These are phyloP conservation scores for Beverwykella pulmonaria DNA, from an alignment of 495 filamentous ascomycete species.

Conservation along the genomic window DNA sequence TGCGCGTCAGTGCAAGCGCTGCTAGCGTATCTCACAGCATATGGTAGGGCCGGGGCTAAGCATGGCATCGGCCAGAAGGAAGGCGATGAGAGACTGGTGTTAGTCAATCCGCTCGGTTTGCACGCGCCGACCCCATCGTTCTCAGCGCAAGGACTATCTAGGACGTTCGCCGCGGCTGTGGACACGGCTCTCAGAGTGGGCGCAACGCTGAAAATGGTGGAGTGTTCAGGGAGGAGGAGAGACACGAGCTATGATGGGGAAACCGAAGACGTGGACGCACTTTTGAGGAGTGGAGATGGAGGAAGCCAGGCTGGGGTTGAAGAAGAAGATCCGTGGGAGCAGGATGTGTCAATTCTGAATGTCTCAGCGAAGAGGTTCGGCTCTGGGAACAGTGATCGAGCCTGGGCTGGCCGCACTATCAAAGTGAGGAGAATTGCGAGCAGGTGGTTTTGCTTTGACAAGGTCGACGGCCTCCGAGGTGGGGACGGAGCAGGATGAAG, in stretches of 20 bases:
- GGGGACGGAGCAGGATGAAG: background rate
- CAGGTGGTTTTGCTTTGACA: constrained; percentile 72
- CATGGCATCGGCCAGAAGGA: background rate
- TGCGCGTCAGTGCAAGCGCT: constrained; percentile 74
- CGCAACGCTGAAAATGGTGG: constrained; percentile 39
- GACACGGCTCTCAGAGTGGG: constrained; percentile 56
- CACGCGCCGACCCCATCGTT: constrained; percentile 78
- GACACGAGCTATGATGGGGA: constrained; percentile 25
- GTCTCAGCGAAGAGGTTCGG: constrained; percentile 47
- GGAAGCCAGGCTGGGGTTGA: background rate
- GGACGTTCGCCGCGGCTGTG: constrained; percentile 66
- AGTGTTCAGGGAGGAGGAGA: constrained; percentile 39
- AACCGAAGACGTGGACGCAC: constrained; percentile 16
- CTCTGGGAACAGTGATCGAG: constrained; percentile 52
- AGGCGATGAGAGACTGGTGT: constrained; percentile 52
- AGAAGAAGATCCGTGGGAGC: constrained; percentile 43
- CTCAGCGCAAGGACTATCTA: constrained; percentile 78
- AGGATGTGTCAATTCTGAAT: constrained; percentile 48
- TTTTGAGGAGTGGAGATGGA: constrained; percentile 1
- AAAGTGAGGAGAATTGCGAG: constrained; percentile 63
- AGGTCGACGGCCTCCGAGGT: background rate
- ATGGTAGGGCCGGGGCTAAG: constrained; percentile 34
- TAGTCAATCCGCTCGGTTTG: constrained; percentile 67
- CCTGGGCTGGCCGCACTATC: constrained; percentile 69
- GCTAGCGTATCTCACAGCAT: constrained; percentile 70